Percentiles rank a stretch among this genome's conserved stretches.
These are phyloP conservation scores for Meredithiella fracta DNA, from an alignment of 2,329 filamentous ascomycete species.

Conservation along the genomic window DNA sequence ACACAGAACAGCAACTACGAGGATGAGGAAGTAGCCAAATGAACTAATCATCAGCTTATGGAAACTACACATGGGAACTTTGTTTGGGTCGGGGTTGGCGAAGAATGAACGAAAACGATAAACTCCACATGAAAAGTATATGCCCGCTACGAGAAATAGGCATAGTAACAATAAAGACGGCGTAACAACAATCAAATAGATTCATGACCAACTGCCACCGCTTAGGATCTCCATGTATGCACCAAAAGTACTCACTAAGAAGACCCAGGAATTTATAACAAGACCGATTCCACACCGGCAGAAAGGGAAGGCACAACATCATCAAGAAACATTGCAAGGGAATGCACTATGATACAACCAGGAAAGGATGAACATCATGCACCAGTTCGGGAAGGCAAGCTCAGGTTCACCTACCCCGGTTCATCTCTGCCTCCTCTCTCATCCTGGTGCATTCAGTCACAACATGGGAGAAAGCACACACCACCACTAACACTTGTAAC, in stretches of 20 bases:
- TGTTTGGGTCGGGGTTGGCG: neutral
- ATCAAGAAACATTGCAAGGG: neutral
- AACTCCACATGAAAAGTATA: neutral
- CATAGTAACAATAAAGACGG: too few species aligned
- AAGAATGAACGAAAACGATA: neutral
- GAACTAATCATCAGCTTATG: neutral
- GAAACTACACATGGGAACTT: neutral
- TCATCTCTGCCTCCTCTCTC: neutral
- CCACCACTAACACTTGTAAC: neutral
- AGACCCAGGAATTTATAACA: neutral
- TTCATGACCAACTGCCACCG: too few species aligned
- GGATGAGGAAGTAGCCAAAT: conserved; percentile 1
- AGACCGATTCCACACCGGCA: neutral
- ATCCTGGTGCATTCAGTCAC: neutral
- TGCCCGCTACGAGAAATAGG: neutral
- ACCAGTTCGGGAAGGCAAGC: neutral
- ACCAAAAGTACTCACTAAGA: neutral
- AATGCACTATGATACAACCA: neutral
- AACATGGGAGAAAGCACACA: neutral
- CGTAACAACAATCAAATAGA: too few species aligned
- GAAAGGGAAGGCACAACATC: neutral
- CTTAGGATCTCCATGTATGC: too few species aligned
- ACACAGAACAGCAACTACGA: neutral
- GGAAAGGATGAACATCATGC: conserved; percentile 1
- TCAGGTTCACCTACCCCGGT: neutral